A percentile compares a stretch with the other conserved stretches of the same genome.
Evolutionary conservation across 2,329 filamentous ascomycete species (phyloP).

Genomic region (Kalaharituber pfeilii): DNA sequence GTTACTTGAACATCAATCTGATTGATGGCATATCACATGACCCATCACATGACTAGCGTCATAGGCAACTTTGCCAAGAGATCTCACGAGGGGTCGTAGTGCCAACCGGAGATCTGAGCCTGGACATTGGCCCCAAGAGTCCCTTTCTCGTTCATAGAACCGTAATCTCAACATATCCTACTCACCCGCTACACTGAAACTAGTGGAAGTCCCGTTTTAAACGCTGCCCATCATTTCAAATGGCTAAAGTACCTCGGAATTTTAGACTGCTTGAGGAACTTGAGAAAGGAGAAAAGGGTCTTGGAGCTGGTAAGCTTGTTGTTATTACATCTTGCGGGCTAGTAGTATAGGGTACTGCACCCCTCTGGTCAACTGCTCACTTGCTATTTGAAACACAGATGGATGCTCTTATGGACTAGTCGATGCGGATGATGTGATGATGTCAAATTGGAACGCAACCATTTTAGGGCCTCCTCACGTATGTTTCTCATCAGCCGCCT

Average conservation of each 20-base stretch:
- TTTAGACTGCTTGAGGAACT: constrained; percentile 94
- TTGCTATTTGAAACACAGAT: constrained; percentile 38
- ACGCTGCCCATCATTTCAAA: too few relatives aligned
- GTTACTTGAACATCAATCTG: too few relatives aligned
- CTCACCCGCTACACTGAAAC: too few relatives aligned
- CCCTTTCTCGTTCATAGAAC: too few relatives aligned
- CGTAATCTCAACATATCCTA: too few relatives aligned
- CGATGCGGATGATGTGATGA: constrained; percentile 82
- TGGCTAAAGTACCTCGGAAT: constrained; percentile 74
- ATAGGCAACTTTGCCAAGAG: too few relatives aligned
- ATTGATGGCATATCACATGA: too few relatives aligned
- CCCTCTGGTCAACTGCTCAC: constrained; percentile 7
- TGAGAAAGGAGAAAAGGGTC: constrained; percentile 96
- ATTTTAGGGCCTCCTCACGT: constrained; percentile 94
- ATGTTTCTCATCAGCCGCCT: constrained; percentile 28
- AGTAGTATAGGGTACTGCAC: constrained; percentile 7
- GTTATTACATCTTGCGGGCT: background rate
- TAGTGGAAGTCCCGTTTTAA: too few relatives aligned
- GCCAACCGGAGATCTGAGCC: too few relatives aligned
- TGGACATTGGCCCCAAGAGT: too few relatives aligned
- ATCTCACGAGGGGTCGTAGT: too few relatives aligned
- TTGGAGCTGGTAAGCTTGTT: constrained; percentile 53
- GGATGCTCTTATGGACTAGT: constrained; percentile 93
- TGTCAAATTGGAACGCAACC: constrained; percentile 98
- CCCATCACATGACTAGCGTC: too few relatives aligned